A percentile compares a stretch with the other conserved stretches of the same genome.
These are phyloP conservation scores for Zygoascus tannicola DNA, from an alignment of 805 yeast genomes.

Conservation along the genomic window DNA sequence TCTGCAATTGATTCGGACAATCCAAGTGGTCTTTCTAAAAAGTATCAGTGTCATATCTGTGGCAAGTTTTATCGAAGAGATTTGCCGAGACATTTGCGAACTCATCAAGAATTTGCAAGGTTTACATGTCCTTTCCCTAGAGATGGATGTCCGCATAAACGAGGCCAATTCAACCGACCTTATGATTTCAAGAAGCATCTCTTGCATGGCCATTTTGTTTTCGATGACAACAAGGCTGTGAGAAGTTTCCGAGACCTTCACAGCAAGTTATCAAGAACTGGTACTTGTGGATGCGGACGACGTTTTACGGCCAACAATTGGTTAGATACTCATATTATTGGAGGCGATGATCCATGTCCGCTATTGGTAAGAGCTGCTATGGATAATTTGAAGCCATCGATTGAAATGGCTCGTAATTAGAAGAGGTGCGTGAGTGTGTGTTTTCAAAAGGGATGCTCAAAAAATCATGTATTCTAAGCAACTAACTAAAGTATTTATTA, in stretches of 20 bases:
- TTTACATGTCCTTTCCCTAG: constrained; percentile 52
- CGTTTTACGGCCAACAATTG: constrained; percentile 43
- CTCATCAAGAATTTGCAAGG: constrained; percentile 48
- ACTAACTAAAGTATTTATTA: no score
- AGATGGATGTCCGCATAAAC: constrained; percentile 45
- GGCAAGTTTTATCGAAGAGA: constrained; percentile 48
- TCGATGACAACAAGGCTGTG: constrained; percentile 37
- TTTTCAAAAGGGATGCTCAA: no score
- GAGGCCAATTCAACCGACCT: constrained; percentile 57
- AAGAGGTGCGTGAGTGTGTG: no score
- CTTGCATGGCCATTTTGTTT: constrained; percentile 49
- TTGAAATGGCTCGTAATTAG: no score
- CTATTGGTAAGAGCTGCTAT: neutral
- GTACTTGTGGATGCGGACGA: constrained; percentile 47
- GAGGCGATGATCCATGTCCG: constrained; percentile 14
- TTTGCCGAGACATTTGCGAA: constrained; percentile 52
- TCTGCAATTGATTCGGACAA: neutral
- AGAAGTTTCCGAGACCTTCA: constrained; percentile 40
- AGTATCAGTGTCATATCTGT: constrained; percentile 41
- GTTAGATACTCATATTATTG: constrained; percentile 44
- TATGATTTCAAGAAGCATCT: constrained; percentile 61
- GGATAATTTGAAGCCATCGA: neutral
- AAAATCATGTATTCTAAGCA: no score
- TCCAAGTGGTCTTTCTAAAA: constrained; percentile 4
- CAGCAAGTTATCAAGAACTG: constrained; percentile 43